Conservation (phyloP, 176 grass and related monocot genomes). For the Musa troglodytarum region DNA sequence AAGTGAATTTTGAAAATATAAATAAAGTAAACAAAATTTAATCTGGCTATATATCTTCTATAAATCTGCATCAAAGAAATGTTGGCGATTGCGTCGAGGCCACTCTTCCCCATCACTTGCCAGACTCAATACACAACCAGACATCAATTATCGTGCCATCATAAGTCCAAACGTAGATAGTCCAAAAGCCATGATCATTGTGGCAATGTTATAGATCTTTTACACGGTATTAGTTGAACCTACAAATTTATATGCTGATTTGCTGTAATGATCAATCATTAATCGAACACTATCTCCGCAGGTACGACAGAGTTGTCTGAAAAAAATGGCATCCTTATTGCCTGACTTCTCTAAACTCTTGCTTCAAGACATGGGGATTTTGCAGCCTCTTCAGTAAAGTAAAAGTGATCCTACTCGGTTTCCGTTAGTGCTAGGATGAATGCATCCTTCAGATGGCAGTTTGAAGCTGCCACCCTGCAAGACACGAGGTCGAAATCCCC, state of each 20-base stretch:
- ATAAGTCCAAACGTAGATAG: no score
- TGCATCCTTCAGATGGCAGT: conserved; percentile 57
- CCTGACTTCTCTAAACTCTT: neutral
- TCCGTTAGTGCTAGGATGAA: conserved; percentile 37
- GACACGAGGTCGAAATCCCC: conserved; percentile 70
- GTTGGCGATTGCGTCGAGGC: no score
- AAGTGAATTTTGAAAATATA: neutral
- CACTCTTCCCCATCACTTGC: no score
- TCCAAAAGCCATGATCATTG: neutral
- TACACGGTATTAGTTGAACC: neutral
- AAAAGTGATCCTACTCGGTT: neutral
- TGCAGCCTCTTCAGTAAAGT: neutral
- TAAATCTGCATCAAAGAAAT: no score
- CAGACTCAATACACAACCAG: no score
- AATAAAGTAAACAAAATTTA: no score
- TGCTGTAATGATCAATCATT: neutral
- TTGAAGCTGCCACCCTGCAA: conserved; percentile 66
- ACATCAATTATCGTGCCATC: no score
- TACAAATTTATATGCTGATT: neutral
- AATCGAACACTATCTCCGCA: neutral
- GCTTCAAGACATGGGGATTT: neutral
- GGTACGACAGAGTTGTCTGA: neutral
- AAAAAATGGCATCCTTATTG: neutral
- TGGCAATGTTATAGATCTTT: neutral
- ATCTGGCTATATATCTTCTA: no score